Percentiles rank a stretch among this genome's conserved stretches.
Conservation (phyloP, 1,284 basidiomycete genomes). For the Sphaerobolus stellatus region DNA sequence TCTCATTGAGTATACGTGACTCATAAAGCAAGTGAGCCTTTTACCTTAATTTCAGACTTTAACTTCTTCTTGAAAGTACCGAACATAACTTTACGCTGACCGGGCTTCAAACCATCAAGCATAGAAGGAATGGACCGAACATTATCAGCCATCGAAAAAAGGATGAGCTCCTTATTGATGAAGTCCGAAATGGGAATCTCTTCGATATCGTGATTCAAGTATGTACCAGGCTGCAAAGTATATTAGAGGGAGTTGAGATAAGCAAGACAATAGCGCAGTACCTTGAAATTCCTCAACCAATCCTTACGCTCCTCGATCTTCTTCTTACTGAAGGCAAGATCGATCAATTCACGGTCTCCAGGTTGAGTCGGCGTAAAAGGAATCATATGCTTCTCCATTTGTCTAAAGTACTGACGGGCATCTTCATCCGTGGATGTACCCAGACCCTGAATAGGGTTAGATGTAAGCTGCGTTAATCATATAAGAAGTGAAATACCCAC, state of each 20-base stretch:
- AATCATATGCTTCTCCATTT: slow-evolving; percentile 93
- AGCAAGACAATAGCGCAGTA: slow-evolving; percentile 30
- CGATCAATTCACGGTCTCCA: slow-evolving; percentile 88
- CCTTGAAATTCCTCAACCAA: slow-evolving; percentile 94
- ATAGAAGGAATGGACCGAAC: slow-evolving; percentile 93
- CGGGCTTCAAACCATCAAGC: slow-evolving; percentile 97
- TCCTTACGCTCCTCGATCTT: slow-evolving; percentile 99
- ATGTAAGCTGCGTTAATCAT: neutral
- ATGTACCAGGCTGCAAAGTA: slow-evolving; percentile 83
- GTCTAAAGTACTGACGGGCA: slow-evolving; percentile 90
- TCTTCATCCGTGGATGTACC: slow-evolving; percentile 90
- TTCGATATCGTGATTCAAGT: slow-evolving; percentile 85
- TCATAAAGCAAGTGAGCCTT: slow-evolving; percentile 6
- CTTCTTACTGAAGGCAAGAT: slow-evolving; percentile 99
- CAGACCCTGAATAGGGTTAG: slow-evolving; percentile 67
- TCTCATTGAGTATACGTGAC: neutral
- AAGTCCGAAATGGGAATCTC: slow-evolving; percentile 92
- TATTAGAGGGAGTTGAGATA: neutral
- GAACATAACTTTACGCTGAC: slow-evolving; percentile 96
- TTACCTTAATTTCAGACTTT: slow-evolving; percentile 87
- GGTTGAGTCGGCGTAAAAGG: slow-evolving; percentile 82
- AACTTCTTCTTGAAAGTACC: slow-evolving; percentile 94
- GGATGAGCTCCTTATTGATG: slow-evolving; percentile 97
- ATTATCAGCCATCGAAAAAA: slow-evolving; percentile 99
- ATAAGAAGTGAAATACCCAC: slow-evolving; percentile 38